These are phyloP conservation scores for Dentipellis sp. DNA, from an alignment of 768 basidiomycete species.

Conservation along the genomic window DNA sequence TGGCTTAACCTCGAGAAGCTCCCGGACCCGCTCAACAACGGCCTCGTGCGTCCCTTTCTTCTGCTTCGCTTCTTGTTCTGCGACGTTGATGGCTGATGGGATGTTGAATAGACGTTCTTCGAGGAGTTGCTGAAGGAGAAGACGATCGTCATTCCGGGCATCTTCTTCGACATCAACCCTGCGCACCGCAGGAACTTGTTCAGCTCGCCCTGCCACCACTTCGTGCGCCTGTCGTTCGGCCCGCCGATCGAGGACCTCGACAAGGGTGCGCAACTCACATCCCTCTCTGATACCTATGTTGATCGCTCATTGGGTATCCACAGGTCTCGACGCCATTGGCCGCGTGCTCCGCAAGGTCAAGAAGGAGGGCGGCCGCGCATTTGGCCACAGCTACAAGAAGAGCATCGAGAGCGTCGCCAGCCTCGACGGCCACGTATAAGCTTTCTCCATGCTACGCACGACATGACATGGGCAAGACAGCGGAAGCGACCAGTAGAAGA, in stretches of 20 bases:
- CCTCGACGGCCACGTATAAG: neutral
- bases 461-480: no score
- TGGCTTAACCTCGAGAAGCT: slow-evolving; percentile 84
- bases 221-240: slow-evolving; percentile 81
- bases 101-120: slow-evolving; percentile 64
- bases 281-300: no score
- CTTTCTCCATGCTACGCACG: neutral
- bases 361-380: slow-evolving; percentile 45
- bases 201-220: slow-evolving; percentile 85
- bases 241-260: slow-evolving; percentile 75
- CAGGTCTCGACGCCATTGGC: slow-evolving; percentile 80
- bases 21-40: slow-evolving; percentile 79
- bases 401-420: slow-evolving; percentile 29
- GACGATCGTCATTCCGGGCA: slow-evolving; percentile 86
- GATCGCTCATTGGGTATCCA: no score
- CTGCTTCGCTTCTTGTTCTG: neutral
- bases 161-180: slow-evolving; percentile 81
- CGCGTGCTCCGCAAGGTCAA: slow-evolving; percentile 65
- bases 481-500: no score
- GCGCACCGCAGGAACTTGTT: slow-evolving; percentile 82
- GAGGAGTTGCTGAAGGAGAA: slow-evolving; percentile 88
- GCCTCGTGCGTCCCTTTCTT: slow-evolving; percentile 43
- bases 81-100: neutral
- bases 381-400: slow-evolving; percentile 69
- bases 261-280: slow-evolving; percentile 36